Evolutionary conservation across 169 alveolate species (phyloP).

Genomic region (Babesia gibsoni): DNA sequence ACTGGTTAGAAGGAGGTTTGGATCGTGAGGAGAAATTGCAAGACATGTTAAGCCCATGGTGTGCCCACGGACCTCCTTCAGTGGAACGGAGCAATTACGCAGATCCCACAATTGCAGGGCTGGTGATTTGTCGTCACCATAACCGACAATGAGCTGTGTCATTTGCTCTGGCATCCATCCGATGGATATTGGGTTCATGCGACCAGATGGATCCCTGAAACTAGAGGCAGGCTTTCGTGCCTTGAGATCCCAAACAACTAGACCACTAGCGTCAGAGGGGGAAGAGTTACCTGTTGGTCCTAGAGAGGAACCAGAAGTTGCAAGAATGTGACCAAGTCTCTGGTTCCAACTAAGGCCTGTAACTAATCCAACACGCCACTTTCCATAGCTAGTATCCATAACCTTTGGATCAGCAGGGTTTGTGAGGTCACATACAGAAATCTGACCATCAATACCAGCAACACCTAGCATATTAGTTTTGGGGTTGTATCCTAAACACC

Average conservation of each 20-base stretch:
- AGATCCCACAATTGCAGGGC: slow-evolving; percentile 83
- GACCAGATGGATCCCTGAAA: slow-evolving; percentile 79
- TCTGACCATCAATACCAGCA: slow-evolving; percentile 61
- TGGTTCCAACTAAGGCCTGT: slow-evolving; percentile 75
- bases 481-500: slow-evolving; percentile 37
- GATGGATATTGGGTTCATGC: slow-evolving; percentile 77
- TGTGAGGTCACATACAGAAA: slow-evolving; percentile 37
- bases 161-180: slow-evolving; percentile 83
- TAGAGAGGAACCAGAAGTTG: slow-evolving; percentile 63
- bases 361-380: slow-evolving; percentile 64
- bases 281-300: slow-evolving; percentile 23
- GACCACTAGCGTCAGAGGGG: slow-evolving; percentile 74
- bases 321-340: slow-evolving; percentile 79
- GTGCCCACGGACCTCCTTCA: slow-evolving; percentile 73
- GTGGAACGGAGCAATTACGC: slow-evolving; percentile 78
- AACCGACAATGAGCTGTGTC: slow-evolving; percentile 78
- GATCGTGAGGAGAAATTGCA: slow-evolving; percentile 73
- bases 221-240: slow-evolving; percentile 78
- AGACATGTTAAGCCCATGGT: slow-evolving; percentile 79
- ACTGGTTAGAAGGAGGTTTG: slow-evolving; percentile 74
- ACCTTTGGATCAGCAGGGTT: slow-evolving; percentile 32
- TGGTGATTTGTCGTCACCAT: slow-evolving; percentile 82
- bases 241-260: slow-evolving; percentile 83
- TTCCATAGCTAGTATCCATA: slow-evolving; percentile 52
- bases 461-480: slow-evolving; percentile 60